A percentile compares a stretch with the other conserved stretches of the same genome.
Evolutionary conservation across 768 basidiomycete species (phyloP).

Genomic region (Trichaptum fuscoviolaceum): DNA sequence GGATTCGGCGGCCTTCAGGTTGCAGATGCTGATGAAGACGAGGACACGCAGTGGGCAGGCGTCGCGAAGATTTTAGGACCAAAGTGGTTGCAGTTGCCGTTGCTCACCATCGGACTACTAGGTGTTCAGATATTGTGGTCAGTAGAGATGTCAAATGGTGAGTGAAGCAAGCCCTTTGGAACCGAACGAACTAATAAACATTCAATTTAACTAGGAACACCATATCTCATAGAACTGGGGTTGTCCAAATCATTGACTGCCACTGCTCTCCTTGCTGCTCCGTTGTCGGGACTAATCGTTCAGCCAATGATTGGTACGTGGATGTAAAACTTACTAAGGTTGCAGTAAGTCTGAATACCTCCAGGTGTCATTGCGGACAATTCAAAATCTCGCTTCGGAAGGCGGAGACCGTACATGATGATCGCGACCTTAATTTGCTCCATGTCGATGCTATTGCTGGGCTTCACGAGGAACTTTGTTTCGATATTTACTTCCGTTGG

Average conservation of each 20-base stretch:
- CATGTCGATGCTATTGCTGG: constrained; percentile 72
- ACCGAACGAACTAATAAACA: neutral
- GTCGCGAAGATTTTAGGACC: constrained; percentile 63
- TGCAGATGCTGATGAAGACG: constrained; percentile 31
- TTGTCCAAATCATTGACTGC: constrained; percentile 84
- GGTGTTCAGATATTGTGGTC: constrained; percentile 92
- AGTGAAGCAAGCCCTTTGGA: constrained; percentile 1
- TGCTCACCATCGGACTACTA: constrained; percentile 70
- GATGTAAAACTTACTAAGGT: neutral
- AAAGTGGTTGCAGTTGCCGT: constrained; percentile 57
- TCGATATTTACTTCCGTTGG: constrained; percentile 32
- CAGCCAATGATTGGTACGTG: constrained; percentile 78
- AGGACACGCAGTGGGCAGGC: constrained; percentile 41
- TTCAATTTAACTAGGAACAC: constrained; percentile 38
- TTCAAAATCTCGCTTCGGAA: constrained; percentile 76
- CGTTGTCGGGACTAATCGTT: constrained; percentile 82
- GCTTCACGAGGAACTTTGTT: constrained; percentile 73
- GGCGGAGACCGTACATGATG: constrained; percentile 84
- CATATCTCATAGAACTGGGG: constrained; percentile 86
- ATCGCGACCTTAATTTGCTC: constrained; percentile 61
- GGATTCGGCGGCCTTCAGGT: constrained; percentile 38
- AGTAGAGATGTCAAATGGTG: constrained; percentile 90
- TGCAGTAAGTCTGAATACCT: neutral
- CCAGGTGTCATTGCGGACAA: constrained; percentile 71
- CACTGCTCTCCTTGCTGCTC: constrained; percentile 89